Evolutionary conservation across 1,284 basidiomycete species (phyloP).

Genomic region (Boletus sp.): DNA sequence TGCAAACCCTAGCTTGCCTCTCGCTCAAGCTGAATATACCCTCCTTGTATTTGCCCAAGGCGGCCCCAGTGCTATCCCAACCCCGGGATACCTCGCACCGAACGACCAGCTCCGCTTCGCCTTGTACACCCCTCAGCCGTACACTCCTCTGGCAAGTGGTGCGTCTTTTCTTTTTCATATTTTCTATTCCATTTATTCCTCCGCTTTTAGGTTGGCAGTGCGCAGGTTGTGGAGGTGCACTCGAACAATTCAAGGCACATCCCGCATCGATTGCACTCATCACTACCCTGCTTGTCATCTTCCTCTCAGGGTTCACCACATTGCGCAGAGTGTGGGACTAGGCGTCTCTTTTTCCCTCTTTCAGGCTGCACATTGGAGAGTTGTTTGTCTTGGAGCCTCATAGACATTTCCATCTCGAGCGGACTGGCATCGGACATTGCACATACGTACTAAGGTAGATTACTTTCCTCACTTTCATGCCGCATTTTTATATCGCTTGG

Average conservation of each 20-base stretch:
- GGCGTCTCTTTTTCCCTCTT: conserved; percentile 5
- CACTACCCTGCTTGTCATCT: conserved; percentile 70
- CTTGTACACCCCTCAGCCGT: conserved; percentile 80
- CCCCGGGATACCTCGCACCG: conserved; percentile 69
- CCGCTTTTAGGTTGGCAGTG: conserved; percentile 73
- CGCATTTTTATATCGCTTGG: conserved; percentile 25
- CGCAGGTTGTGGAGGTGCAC: conserved; percentile 62
- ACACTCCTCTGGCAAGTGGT: conserved; percentile 76
- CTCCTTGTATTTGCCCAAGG: conserved; percentile 80
- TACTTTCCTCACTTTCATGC: conserved; percentile 29
- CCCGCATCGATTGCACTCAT: conserved; percentile 70
- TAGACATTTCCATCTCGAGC: conserved; percentile 26
- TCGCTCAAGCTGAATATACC: conserved; percentile 77
- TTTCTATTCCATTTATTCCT: conserved; percentile 7
- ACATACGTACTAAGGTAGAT: conserved; percentile 37
- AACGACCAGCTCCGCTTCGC: conserved; percentile 80
- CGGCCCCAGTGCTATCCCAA: conserved; percentile 61
- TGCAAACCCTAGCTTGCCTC: conserved; percentile 62
- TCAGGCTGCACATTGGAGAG: conserved; percentile 1
- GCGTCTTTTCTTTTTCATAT: conserved; percentile 23
- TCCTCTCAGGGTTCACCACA: conserved; percentile 66
- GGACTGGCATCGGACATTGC: conserved; percentile 37
- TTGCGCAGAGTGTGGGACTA: conserved; percentile 37
- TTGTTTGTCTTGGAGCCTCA: conserved; percentile 20
- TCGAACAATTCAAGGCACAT: conserved; percentile 53